phyloP scores from a whole-genome alignment of 176 grass and related monocot species.

The Panicum miliaceum region DNA sequence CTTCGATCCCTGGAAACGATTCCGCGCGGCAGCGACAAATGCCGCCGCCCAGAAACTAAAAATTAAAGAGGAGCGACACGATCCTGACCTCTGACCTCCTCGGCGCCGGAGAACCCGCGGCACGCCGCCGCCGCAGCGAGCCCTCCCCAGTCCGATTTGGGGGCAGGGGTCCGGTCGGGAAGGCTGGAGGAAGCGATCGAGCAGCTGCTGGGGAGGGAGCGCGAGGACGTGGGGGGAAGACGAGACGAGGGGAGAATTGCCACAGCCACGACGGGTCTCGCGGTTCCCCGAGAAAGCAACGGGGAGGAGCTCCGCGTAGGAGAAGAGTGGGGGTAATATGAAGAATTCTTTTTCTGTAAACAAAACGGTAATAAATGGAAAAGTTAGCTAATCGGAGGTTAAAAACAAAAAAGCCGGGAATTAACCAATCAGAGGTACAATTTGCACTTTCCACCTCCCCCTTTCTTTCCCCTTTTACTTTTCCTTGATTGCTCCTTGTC shows the following conservation, averaged over 20 bases:
- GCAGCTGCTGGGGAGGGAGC: background rate
- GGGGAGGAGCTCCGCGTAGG: conserved; percentile 31
- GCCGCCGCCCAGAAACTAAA: conserved; percentile 22
- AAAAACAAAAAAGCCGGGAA: conserved; percentile 38
- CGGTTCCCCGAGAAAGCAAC: conserved; percentile 39
- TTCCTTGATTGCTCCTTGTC: conserved; percentile 19
- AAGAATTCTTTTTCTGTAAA: conserved; percentile 7
- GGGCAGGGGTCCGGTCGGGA: background rate
- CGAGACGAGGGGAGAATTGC: background rate
- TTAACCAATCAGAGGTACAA: conserved; percentile 32
- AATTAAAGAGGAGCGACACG: background rate
- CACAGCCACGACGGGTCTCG: background rate
- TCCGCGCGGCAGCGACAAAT: conserved; percentile 23
- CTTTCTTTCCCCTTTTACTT: conserved; percentile 19
- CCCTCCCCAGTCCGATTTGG: background rate
- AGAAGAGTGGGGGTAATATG: conserved; percentile 16
- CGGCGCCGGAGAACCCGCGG: background rate
- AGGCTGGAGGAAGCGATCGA: background rate
- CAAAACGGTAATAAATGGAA: conserved; percentile 10
- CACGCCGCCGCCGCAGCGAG: background rate
- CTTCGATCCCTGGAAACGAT: conserved; percentile 23
- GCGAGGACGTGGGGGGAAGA: background rate
- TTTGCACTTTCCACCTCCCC: conserved; percentile 40
- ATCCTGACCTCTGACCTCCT: conserved; percentile 50
- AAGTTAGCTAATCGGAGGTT: conserved; percentile 22